Percentiles rank a stretch among this genome's conserved stretches.
These are phyloP conservation scores for Aspergillus ostianus DNA, from an alignment of 495 filamentous ascomycete species.

Conservation along the genomic window DNA sequence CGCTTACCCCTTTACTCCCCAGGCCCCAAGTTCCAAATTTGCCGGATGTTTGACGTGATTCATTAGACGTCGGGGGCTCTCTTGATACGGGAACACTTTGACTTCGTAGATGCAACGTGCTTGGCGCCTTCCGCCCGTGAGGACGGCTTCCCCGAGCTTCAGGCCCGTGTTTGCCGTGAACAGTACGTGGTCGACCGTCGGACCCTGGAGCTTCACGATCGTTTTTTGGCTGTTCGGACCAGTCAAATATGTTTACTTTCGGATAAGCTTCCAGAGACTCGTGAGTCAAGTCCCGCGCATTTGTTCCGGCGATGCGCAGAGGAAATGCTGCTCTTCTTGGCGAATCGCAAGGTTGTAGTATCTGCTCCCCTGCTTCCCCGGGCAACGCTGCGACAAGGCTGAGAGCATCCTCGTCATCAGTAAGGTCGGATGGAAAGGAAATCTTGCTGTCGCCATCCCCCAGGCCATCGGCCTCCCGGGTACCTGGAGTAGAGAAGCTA, in stretches of 20 bases:
- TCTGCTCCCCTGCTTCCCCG: slow-evolving; percentile 18
- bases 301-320: slow-evolving; percentile 8
- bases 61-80: slow-evolving; percentile 52
- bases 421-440: slow-evolving; percentile 27
- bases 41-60: slow-evolving; percentile 59
- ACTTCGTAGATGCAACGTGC: slow-evolving; percentile 78
- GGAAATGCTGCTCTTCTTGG: slow-evolving; percentile 2
- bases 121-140: slow-evolving; percentile 71
- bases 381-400: slow-evolving; percentile 37
- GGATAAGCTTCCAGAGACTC: slow-evolving; percentile 22
- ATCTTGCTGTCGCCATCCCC: slow-evolving; percentile 19
- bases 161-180: slow-evolving; percentile 83
- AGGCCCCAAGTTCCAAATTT: slow-evolving; percentile 91
- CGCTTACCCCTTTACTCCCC: slow-evolving; percentile 76
- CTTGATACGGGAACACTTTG: slow-evolving; percentile 91
- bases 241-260: slow-evolving; percentile 70
- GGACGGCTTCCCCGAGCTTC: slow-evolving; percentile 71
- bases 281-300: slow-evolving; percentile 7
- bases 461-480: not conserved
- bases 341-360: not conserved
- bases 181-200: slow-evolving; percentile 74
- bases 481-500: slow-evolving; percentile 34
- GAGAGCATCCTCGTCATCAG: slow-evolving; percentile 29
- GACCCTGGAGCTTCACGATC: slow-evolving; percentile 51
- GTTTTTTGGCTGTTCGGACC: slow-evolving; percentile 67